These are phyloP conservation scores for Candida morakotiae DNA, from an alignment of 805 yeast genomes.

Conservation along the genomic window DNA sequence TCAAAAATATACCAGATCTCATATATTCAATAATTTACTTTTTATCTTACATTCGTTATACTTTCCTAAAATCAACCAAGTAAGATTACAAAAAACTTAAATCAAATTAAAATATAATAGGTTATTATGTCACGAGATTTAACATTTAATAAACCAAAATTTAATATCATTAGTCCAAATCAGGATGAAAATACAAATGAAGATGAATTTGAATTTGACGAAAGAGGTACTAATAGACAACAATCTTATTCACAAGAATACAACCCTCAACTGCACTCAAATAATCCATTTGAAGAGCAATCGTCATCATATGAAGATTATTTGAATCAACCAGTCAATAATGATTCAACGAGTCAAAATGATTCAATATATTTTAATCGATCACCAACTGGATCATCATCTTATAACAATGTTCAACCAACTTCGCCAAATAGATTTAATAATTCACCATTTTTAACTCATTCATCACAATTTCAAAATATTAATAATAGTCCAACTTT, in stretches of 20 bases:
- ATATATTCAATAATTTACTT: too few relatives aligned
- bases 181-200: background rate
- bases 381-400: background rate
- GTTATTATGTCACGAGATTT: conserved; percentile 11
- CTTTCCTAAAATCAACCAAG: too few relatives aligned
- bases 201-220: background rate
- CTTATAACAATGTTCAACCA: background rate
- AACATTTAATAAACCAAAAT: conserved; percentile 19
- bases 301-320: too few relatives aligned
- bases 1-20: too few relatives aligned
- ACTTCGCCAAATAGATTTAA: background rate
- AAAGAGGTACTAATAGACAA: background rate
- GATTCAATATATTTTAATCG: background rate
- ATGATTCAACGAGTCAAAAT: too few relatives aligned
- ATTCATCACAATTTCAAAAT: background rate
- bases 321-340: too few relatives aligned
- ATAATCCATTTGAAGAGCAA: background rate
- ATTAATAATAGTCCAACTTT: background rate
- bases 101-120: too few relatives aligned
- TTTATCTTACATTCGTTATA: too few relatives aligned
- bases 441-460: background rate
- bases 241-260: background rate
- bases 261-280: background rate
- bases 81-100: too few relatives aligned
- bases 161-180: background rate